Percentiles rank a stretch among this genome's conserved stretches.
phyloP scores from a whole-genome alignment of 1,284 basidiomycete genomes.

The Ceratobasidium sp. region DNA sequence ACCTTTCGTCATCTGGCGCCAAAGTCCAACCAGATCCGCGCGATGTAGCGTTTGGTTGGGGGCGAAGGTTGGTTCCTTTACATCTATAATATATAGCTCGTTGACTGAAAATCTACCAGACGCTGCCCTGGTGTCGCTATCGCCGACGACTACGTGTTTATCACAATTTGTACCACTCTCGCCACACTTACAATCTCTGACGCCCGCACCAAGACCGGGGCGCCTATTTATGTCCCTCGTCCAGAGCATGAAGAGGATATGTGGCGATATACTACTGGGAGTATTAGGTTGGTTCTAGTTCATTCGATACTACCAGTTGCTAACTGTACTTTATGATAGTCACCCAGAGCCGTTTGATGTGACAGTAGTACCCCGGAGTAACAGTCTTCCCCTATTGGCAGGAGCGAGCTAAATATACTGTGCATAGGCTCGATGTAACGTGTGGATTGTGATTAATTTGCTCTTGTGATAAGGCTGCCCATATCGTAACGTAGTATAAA shows the following conservation, averaged over 20 bases:
- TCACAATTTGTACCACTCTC: slow-evolving; percentile 34
- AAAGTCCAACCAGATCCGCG: slow-evolving; percentile 35
- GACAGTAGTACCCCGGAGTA: not conserved
- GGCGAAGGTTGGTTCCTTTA: slow-evolving; percentile 31
- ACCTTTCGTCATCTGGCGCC: not conserved
- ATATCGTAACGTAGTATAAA: not conserved
- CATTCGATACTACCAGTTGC: not conserved
- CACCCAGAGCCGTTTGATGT: slow-evolving; percentile 42
- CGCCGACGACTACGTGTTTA: slow-evolving; percentile 40
- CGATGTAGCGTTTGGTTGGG: slow-evolving; percentile 40
- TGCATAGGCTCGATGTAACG: too few species aligned
- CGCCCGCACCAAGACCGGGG: slow-evolving; percentile 18
- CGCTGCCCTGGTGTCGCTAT: slow-evolving; percentile 40
- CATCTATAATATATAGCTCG: not conserved
- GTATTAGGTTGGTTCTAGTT: slow-evolving; percentile 25
- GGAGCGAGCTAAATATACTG: not conserved
- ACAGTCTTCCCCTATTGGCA: not conserved
- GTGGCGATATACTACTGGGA: slow-evolving; percentile 42
- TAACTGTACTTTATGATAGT: not conserved
- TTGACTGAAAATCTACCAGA: slow-evolving; percentile 4
- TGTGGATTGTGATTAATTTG: too few species aligned
- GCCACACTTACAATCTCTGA: slow-evolving; percentile 26
- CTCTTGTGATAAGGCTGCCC: too few species aligned
- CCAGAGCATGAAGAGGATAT: slow-evolving; percentile 35
- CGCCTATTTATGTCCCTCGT: slow-evolving; percentile 1